phyloP scores from a whole-genome alignment of 1,139 yeast species.

The Candida smagusa region DNA sequence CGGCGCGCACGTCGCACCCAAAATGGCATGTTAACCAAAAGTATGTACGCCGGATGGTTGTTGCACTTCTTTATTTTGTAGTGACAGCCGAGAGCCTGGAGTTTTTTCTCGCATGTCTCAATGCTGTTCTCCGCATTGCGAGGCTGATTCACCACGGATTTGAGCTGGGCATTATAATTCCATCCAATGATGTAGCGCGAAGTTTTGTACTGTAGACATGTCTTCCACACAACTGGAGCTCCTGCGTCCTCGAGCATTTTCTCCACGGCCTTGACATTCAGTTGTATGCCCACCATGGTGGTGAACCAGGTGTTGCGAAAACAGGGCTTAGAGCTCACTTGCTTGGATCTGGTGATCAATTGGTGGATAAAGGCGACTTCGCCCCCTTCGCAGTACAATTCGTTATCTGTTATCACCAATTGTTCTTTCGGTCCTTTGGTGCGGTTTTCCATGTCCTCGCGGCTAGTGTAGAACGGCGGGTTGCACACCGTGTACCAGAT shows the following conservation, averaged over 20 bases:
- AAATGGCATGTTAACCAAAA: conserved; percentile 5
- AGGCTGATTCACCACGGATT: no score
- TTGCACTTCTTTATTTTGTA: not conserved
- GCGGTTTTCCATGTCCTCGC: conserved; percentile 10
- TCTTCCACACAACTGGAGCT: conserved; percentile 7
- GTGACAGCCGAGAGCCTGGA: not conserved
- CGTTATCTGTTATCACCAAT: conserved; percentile 12
- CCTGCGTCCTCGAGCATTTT: conserved; percentile 7
- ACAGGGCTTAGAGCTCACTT: conserved; percentile 4
- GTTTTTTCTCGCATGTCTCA: not conserved
- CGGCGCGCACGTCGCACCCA: conserved; percentile 10
- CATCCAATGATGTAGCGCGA: conserved; percentile 21
- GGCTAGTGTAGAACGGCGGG: conserved; percentile 20
- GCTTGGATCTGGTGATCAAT: conserved; percentile 13
- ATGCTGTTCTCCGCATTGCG: not conserved
- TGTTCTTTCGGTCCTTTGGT: conserved; percentile 11
- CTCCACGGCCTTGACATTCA: conserved; percentile 10
- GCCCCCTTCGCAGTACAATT: conserved; percentile 18
- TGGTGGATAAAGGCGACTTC: conserved; percentile 15
- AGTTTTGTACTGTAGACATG: conserved; percentile 13
- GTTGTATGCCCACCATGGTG: conserved; percentile 17
- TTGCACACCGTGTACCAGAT: conserved; percentile 19
- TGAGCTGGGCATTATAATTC: conserved; percentile 6
- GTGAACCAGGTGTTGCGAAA: conserved; percentile 19
- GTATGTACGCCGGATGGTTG: not conserved